A percentile compares a stretch with the other conserved stretches of the same genome.
These are phyloP conservation scores for Digitaria exilis DNA, from an alignment of 202 grass and related monocot genomes.

Conservation along the genomic window DNA sequence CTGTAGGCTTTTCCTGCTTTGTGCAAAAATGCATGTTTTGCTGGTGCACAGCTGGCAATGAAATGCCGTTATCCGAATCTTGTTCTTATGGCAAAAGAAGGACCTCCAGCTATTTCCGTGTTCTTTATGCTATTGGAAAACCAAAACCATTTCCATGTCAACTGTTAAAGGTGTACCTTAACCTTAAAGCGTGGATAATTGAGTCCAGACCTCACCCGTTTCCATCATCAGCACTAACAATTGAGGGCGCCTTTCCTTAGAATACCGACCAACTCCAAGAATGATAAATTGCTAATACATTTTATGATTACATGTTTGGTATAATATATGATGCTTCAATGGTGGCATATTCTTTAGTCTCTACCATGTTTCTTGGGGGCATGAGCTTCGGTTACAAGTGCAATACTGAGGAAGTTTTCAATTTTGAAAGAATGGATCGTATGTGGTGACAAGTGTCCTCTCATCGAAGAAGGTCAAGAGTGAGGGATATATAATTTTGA, in stretches of 20 bases:
- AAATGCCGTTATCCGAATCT: not conserved
- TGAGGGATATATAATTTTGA: not conserved
- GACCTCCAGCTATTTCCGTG: not conserved
- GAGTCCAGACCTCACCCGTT: no score
- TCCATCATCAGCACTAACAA: no score
- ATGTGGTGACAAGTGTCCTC: not conserved
- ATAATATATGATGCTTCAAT: not conserved
- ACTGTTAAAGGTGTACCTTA: not conserved
- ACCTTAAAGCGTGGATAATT: not conserved
- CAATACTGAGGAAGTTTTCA: not conserved
- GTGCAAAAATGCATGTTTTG: slow-evolving; percentile 29
- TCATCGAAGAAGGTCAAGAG: not conserved
- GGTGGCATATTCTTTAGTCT: not conserved
- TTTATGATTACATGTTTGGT: not conserved
- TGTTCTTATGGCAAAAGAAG: not conserved
- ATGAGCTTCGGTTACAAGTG: not conserved
- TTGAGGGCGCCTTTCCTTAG: not conserved
- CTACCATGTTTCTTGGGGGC: not conserved
- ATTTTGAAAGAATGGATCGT: not conserved
- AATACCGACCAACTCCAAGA: not conserved
- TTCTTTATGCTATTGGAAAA: not conserved
- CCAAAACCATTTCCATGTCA: not conserved
- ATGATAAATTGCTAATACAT: not conserved
- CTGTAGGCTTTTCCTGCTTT: slow-evolving; percentile 9
- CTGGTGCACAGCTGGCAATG: slow-evolving; percentile 27